These are phyloP conservation scores for Populus hybrid DNA, from an alignment of 441 rosid genomes.

Conservation along the genomic window DNA sequence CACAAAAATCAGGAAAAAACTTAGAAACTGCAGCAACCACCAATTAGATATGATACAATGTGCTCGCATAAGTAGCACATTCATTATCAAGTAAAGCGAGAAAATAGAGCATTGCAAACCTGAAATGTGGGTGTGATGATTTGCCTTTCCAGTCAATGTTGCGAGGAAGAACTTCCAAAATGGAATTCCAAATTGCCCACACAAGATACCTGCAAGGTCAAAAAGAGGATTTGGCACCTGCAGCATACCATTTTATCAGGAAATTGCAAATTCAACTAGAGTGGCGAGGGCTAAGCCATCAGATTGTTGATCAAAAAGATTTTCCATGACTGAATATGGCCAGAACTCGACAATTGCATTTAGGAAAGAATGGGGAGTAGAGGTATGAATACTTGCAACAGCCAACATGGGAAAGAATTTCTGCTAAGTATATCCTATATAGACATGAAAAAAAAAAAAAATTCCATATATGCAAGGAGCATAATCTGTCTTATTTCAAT, in stretches of 20 bases:
- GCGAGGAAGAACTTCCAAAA: constrained; percentile 89
- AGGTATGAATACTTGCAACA: background rate
- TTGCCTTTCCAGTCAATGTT: constrained; percentile 84
- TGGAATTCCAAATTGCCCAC: constrained; percentile 91
- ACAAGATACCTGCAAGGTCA: constrained; percentile 98
- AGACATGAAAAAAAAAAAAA: too few relatives aligned
- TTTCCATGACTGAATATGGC: background rate
- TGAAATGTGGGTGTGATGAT: constrained; percentile 90
- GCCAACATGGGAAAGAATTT: background rate
- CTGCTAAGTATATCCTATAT: background rate
- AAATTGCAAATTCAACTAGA: background rate
- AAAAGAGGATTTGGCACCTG: constrained; percentile 98
- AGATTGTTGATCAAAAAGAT: background rate
- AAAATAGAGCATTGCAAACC: constrained; percentile 33
- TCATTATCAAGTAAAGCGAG: background rate
- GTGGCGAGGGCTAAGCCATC: background rate
- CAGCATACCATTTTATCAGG: constrained; percentile 8
- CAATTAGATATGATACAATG: background rate
- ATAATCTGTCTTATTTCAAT: background rate
- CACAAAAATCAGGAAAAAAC: background rate
- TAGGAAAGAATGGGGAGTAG: too few relatives aligned
- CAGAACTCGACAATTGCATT: background rate
- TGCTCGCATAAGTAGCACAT: background rate
- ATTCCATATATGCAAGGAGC: background rate
- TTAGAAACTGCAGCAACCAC: background rate